Conservation (phyloP, 2,329 filamentous ascomycete species). For the Fusarium sp. region DNA sequence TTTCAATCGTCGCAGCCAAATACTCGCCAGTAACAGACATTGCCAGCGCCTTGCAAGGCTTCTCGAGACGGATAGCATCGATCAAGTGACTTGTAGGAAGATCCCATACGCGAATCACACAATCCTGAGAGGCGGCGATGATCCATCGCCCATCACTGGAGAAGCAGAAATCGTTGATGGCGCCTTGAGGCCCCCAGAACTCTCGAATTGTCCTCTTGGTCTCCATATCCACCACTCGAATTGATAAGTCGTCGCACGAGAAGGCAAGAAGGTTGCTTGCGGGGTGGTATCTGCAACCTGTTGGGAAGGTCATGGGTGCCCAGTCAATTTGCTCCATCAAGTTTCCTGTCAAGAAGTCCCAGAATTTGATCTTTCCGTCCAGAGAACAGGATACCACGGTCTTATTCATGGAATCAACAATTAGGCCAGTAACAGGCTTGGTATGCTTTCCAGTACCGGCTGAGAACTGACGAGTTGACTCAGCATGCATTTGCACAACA, state of each 20-base stretch:
- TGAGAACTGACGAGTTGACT: slow-evolving; percentile 58
- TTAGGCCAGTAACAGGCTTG: slow-evolving; percentile 84
- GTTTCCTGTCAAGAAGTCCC: slow-evolving; percentile 90
- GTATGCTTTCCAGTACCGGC: slow-evolving; percentile 79
- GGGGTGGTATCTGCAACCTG: slow-evolving; percentile 82
- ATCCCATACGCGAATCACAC: slow-evolving; percentile 90
- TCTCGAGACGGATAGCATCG: slow-evolving; percentile 86
- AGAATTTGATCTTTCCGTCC: slow-evolving; percentile 96
- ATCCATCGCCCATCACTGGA: slow-evolving; percentile 96
- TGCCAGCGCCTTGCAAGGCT: slow-evolving; percentile 83
- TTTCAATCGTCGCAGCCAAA: slow-evolving; percentile 88
- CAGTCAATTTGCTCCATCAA: slow-evolving; percentile 87
- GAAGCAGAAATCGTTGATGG: slow-evolving; percentile 87
- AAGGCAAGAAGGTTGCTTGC: slow-evolving; percentile 89
- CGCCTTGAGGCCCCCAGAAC: slow-evolving; percentile 82
- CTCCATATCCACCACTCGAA: slow-evolving; percentile 90
- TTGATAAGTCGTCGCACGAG: slow-evolving; percentile 87
- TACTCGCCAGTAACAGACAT: slow-evolving; percentile 94
- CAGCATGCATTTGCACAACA: slow-evolving; percentile 67
- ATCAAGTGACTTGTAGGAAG: slow-evolving; percentile 95
- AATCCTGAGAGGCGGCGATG: slow-evolving; percentile 85
- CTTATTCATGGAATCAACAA: slow-evolving; percentile 91
- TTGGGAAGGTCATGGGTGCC: slow-evolving; percentile 80
- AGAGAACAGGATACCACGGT: slow-evolving; percentile 86
- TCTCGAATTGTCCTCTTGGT: slow-evolving; percentile 93